Evolutionary conservation across 805 yeast species (phyloP), one percentile per base, ranked within the genome.

Genomic region (Ogataea nakhonphanomensis): DNA sequence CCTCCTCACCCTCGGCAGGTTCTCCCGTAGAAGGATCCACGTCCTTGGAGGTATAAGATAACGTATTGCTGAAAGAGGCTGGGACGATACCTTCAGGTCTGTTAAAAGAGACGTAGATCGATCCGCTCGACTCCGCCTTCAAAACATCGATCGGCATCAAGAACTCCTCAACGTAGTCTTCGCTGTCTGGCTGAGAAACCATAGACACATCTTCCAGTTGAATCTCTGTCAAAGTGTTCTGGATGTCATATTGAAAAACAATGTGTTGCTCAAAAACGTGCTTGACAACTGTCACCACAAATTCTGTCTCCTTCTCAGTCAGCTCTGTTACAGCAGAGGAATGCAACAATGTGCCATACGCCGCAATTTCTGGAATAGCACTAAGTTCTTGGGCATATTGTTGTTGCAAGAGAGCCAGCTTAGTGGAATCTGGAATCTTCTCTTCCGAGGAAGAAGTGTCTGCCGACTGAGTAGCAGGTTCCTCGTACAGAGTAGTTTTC

Each of bases 221-320:
- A 41, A 82, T 76, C 53, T 84, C 93, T 15, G 78, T 74, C 58
- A 89, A 74, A 3, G 98, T 93, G 68, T 93, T 93, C 43, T 82
- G 76, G 49, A 93, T 77, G 49, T 84, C 79, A 65, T 77, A 91
- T 68, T 91, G 96, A 49, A 89, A 65, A 24, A 81, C 78, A 46
- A 91, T 78, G 54, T 84, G 81, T 11, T 76, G 69, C 46, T 78
- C 78, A 64, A 85, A 93, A 41, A 90, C 66, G 61, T 90, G 98
- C 64, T 87, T 90, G 41, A 86, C 71, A 25, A 84, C 90, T 37
- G 74, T 74, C 44, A 93, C 95, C 31, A 88, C 90, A 62, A 89
- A 88, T 66, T 93, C 99, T 46, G 95, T 88, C 62, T 90, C 98
- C 44, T 76, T 73, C 62, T 93, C 99, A 15, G 98, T 90, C 55